Evolutionary conservation across 371 early-diverging fungal genomes (phyloP).

Genomic region (Rhizomucor pusillus): DNA sequence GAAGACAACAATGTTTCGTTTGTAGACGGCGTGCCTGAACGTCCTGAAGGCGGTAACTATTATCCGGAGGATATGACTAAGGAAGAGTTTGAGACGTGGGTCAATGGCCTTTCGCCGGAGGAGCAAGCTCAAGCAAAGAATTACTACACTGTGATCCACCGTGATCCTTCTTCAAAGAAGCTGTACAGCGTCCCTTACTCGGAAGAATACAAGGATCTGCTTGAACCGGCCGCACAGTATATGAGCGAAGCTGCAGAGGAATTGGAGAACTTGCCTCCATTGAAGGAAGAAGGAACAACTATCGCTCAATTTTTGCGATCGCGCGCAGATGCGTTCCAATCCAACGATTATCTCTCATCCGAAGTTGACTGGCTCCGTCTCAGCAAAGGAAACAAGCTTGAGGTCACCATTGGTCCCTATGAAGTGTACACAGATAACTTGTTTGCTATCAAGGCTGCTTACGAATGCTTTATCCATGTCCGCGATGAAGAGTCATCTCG

Average conservation of each 20-base stretch:
- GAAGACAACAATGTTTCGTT: slow-evolving; percentile 60
- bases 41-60: slow-evolving; percentile 69
- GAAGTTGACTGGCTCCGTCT: slow-evolving; percentile 76
- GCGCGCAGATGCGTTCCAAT: slow-evolving; percentile 61
- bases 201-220: slow-evolving; percentile 60
- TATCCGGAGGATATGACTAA: slow-evolving; percentile 79
- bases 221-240: slow-evolving; percentile 57
- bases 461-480: slow-evolving; percentile 72
- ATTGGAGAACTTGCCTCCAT: slow-evolving; percentile 31
- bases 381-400: slow-evolving; percentile 53
- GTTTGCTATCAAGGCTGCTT: slow-evolving; percentile 68
- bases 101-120: slow-evolving; percentile 35
- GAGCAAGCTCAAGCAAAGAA: slow-evolving; percentile 60
- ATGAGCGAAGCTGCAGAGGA: slow-evolving; percentile 61
- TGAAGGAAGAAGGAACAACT: slow-evolving; percentile 27
- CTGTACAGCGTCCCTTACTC: slow-evolving; percentile 56
- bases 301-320: slow-evolving; percentile 58
- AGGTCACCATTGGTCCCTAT: slow-evolving; percentile 78
- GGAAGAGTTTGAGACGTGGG: slow-evolving; percentile 66
- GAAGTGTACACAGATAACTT: slow-evolving; percentile 79
- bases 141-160: slow-evolving; percentile 65
- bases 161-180: slow-evolving; percentile 28
- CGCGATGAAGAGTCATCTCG: slow-evolving; percentile 66
- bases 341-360: slow-evolving; percentile 68
- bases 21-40: slow-evolving; percentile 54